Evolutionary conservation across 2,329 filamentous ascomycete genomes (phyloP), one percentile per base, ranked within the genome.

Genomic region (Allantophomopsis cytisporea): DNA sequence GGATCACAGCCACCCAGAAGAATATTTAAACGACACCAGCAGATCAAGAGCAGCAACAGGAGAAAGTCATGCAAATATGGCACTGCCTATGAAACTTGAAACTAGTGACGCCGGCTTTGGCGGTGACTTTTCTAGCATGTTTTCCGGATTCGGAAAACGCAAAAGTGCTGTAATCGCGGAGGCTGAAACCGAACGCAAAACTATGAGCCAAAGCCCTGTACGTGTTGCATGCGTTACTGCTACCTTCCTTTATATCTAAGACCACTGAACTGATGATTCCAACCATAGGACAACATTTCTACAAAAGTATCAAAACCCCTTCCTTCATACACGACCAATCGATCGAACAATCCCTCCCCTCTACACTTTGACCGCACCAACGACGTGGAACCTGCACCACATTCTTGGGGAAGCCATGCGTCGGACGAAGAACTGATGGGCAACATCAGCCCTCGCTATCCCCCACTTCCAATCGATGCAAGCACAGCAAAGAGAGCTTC

Each of bases 91-190:
- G 33, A 55, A 52, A 39, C 39, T 55, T 23, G 47, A 47, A 13
- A 50, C 54, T 5, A 47, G 44, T 37, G 52, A 49, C 3, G 39
- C 56, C 31, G 55, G 49, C 38, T 34, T 58, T 13, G 55, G 54
- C 37, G 55, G 55, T 16, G 54, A 56, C 37, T 58, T 58, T 42
- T 49, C 48, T 14, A 53, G 55, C 7, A 58, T 58, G 54, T 58
- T 58, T 43, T 40, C 47, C 13, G 49, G 45, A 3, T 51, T 54
- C 43, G 51, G 41, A 35, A 54, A 56, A 34, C 45, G 51, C 7
- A 51, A 50, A 38, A 56, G 51, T 39, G 39, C 41, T 7, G 39
- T 50, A 8, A 31, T 53, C 39, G 23, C 23, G 3, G 51, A 55
- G 35, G 42, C 44, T 7, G 48, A 51, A 35, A 39, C 41, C 6